Evolutionary conservation across 2,329 filamentous ascomycete species (phyloP).

Genomic region (Arachnomyces sp.): DNA sequence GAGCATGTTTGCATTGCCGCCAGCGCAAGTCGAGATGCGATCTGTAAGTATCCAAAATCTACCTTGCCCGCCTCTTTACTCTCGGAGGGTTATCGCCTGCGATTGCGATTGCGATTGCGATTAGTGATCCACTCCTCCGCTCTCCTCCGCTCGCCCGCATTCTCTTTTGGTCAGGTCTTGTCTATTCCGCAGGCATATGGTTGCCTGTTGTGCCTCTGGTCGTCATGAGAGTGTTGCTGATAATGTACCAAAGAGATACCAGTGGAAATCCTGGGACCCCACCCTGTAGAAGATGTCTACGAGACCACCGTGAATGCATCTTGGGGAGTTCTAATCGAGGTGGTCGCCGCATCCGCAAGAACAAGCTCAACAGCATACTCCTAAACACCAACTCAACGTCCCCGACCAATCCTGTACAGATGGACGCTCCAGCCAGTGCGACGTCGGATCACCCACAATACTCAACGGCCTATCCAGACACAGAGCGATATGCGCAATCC

Average conservation of each 20-base stretch:
- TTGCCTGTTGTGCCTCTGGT: constrained; percentile 10
- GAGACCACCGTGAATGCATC: constrained; percentile 52
- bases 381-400: constrained; percentile 16
- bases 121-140: neutral
- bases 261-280: constrained; percentile 44
- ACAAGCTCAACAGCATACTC: constrained; percentile 33
- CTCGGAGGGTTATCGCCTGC: constrained; percentile 5
- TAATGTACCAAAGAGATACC: constrained; percentile 27
- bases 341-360: constrained; percentile 51
- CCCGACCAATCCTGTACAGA: constrained; percentile 20
- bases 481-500: constrained; percentile 27
- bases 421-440: constrained; percentile 18
- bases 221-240: constrained; percentile 15
- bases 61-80: constrained; percentile 3
- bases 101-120: constrained; percentile 2
- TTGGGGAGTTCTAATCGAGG: constrained; percentile 54
- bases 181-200: constrained; percentile 1
- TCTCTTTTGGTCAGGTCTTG: constrained; percentile 1
- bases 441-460: constrained; percentile 20
- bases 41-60: constrained; percentile 35
- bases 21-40: constrained; percentile 46
- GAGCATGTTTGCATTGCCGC: constrained; percentile 43
- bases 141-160: neutral
- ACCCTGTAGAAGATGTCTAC: constrained; percentile 52
- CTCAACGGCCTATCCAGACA: constrained; percentile 24